Percentiles rank a stretch among this genome's conserved stretches.
Evolutionary conservation across 345 rosid species (phyloP).

Genomic region (Hevea brasiliensis): DNA sequence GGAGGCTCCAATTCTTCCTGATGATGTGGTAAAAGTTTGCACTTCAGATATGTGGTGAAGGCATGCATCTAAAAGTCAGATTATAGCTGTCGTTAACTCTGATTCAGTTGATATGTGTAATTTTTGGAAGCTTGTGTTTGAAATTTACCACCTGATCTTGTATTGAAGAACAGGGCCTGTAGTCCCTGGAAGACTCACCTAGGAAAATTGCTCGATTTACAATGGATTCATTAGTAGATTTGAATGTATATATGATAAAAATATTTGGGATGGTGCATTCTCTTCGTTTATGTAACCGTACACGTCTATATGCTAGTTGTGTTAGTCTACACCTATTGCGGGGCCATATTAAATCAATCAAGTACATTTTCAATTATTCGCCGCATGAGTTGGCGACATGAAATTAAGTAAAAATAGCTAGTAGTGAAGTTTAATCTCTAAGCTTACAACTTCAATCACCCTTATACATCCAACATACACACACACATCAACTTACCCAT

Average conservation of each 20-base stretch:
- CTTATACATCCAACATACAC: neutral
- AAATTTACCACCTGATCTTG: neutral
- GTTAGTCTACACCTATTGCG: neutral
- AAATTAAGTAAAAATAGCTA: neutral
- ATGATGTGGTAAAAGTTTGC: too few relatives aligned
- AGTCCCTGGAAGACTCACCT: too few relatives aligned
- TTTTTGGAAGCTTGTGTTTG: neutral
- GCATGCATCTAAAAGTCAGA: too few relatives aligned
- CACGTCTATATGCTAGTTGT: neutral
- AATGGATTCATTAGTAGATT: too few relatives aligned
- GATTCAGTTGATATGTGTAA: neutral
- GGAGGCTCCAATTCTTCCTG: too few relatives aligned
- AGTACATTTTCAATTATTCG: neutral
- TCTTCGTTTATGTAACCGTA: neutral
- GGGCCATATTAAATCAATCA: neutral
- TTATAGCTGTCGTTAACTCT: neutral
- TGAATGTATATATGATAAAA: too few relatives aligned
- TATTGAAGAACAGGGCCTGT: neutral
- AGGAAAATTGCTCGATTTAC: too few relatives aligned
- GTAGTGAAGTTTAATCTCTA: neutral
- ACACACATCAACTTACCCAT: neutral
- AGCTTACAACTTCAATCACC: neutral
- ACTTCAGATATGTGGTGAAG: too few relatives aligned
- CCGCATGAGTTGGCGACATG: constrained; percentile 1
- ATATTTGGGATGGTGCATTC: neutral